Base-by-base conservation (phyloP, 768 basidiomycete genomes). In the Auricularia auricula-judae region DNA sequence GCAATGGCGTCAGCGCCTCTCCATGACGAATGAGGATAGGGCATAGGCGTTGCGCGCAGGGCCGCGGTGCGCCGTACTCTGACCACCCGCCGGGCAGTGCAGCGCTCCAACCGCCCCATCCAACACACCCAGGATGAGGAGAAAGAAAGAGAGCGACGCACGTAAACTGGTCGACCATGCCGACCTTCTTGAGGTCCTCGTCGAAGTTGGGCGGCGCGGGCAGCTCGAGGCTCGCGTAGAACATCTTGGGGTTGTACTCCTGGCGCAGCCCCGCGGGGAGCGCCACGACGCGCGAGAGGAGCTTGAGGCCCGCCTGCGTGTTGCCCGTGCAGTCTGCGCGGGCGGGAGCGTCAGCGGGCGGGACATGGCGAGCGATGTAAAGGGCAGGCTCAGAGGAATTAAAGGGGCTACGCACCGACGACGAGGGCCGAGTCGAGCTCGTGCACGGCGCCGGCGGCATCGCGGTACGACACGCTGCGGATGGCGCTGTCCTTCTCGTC, bases 241-340 rank as follows among this genome's bases (percentile, higher is more conserved):
- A 67, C 65, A 71, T 65, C 58, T 72, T 69, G 36, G 71, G 72
- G 65, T 74, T 66, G 64, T 72, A 72, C 56, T 59, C 56, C 34
- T 33, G 16, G 7, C 56, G 21, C 34, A 59, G 56, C 14, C 16
- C 4, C 11, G 14, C 7, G 23, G 23, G 12, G 23, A 59, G 56
- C 16, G 21, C 18, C 0, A 51, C 18, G 10, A 21, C 14, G 12
- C 56, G 56, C 23, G 56, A 29, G 23, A 59, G 56, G 8, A 59
- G 56, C 29, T 59, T 59, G 56, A 59, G 56, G 5, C 56, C 56
- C 11, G 29, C 23, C 3, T 59, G 56, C 56, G 56, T 59, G 56
- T 33, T 59, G 34, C 56, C 56, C 11, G 56, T 59, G 56, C 56
- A 59, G 29, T 59, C 56, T 59, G 56, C 34, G 34, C 21, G 16